A percentile compares a stretch with the other conserved stretches of the same genome.
These are phyloP conservation scores for Diutina mesorugosa DNA, from an alignment of 1,139 yeast genomes.

Conservation along the genomic window DNA sequence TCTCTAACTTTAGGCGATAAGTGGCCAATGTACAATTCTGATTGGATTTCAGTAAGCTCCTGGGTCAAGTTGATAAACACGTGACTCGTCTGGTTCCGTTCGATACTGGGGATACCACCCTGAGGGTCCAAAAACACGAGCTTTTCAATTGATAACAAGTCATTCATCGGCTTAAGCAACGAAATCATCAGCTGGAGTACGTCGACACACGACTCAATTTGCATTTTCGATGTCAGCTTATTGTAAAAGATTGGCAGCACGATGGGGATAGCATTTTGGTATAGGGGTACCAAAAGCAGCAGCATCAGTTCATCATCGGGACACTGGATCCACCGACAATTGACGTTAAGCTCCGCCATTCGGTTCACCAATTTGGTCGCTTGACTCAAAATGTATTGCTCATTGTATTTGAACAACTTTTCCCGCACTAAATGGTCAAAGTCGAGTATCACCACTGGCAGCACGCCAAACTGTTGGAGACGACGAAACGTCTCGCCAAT, in stretches of 20 bases:
- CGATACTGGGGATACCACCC: slow-evolving; percentile 88
- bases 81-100: slow-evolving; percentile 72
- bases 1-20: slow-evolving; percentile 31
- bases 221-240: slow-evolving; percentile 16
- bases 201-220: slow-evolving; percentile 7
- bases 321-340: slow-evolving; percentile 9
- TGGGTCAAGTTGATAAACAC: slow-evolving; percentile 79
- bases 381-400: slow-evolving; percentile 20
- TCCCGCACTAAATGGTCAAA: slow-evolving; percentile 16
- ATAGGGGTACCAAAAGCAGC: slow-evolving; percentile 26
- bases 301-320: slow-evolving; percentile 14
- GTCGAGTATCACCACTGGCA: slow-evolving; percentile 20
- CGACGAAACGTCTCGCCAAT: slow-evolving; percentile 37
- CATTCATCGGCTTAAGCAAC: slow-evolving; percentile 15
- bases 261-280: slow-evolving; percentile 42
- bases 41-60: slow-evolving; percentile 54
- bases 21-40: slow-evolving; percentile 49
- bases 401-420: slow-evolving; percentile 19
- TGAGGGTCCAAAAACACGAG: slow-evolving; percentile 62
- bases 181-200: slow-evolving; percentile 7
- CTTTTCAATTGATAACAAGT: slow-evolving; percentile 52
- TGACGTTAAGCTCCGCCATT: slow-evolving; percentile 13
- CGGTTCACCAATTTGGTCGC: slow-evolving; percentile 18
- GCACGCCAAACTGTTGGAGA: slow-evolving; percentile 37
- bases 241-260: slow-evolving; percentile 47